phyloP scores from a whole-genome alignment of 1,139 yeast genomes.

The Wickerhamomyces sp. region DNA sequence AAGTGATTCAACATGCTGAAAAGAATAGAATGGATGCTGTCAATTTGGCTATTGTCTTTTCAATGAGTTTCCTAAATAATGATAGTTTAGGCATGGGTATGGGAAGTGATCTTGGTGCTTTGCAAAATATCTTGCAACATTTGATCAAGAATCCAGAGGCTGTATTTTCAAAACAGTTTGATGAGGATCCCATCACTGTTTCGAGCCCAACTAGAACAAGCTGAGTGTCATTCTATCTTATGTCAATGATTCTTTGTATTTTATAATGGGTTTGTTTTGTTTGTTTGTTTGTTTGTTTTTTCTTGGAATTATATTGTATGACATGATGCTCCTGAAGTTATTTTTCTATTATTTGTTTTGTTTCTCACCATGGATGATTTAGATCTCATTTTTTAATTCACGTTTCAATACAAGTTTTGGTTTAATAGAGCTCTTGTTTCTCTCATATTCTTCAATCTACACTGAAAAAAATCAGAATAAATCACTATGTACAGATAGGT shows the following conservation, averaged over 20 bases:
- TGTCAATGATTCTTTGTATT: too few species aligned
- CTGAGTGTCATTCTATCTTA: not conserved
- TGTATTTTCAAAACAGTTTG: slow-evolving; percentile 18
- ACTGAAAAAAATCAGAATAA: too few species aligned
- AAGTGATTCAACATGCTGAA: slow-evolving; percentile 54
- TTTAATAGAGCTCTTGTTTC: too few species aligned
- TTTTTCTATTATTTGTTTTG: not conserved
- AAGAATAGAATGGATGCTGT: slow-evolving; percentile 74
- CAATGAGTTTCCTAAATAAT: slow-evolving; percentile 49
- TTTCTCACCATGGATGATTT: not conserved
- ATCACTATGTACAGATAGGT: not conserved
- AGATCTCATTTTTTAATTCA: not conserved
- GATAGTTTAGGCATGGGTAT: slow-evolving; percentile 34
- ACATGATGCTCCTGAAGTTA: too few species aligned
- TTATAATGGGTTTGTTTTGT: too few species aligned
- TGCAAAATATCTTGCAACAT: slow-evolving; percentile 33
- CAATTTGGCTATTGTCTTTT: slow-evolving; percentile 73
- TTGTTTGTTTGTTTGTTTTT: too few species aligned
- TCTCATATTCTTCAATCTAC: too few species aligned
- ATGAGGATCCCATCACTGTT: slow-evolving; percentile 4
- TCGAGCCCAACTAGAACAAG: slow-evolving; percentile 2
- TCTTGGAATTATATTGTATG: too few species aligned
- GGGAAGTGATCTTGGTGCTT: slow-evolving; percentile 38
- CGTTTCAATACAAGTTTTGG: too few species aligned
- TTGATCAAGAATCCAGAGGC: slow-evolving; percentile 31